Conservation (phyloP, 345 rosid species). For the Heritiera fomes region DNA sequence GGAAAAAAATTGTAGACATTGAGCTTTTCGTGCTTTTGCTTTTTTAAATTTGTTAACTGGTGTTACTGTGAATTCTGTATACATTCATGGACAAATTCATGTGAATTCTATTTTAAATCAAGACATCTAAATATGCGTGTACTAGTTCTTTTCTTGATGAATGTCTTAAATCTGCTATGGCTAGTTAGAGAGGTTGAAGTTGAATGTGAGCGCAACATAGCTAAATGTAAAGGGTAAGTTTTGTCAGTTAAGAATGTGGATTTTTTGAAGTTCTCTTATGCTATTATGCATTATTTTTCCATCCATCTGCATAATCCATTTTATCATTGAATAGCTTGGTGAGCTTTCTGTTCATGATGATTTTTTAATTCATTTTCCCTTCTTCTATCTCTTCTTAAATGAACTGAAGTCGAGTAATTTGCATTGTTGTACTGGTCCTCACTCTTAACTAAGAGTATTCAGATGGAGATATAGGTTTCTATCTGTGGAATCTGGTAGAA, state of each 20-base stretch:
- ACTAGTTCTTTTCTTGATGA: neutral
- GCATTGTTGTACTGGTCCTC: neutral
- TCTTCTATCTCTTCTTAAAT: neutral
- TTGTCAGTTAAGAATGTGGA: neutral
- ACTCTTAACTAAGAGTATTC: neutral
- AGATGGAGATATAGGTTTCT: neutral
- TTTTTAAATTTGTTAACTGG: neutral
- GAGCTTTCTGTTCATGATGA: neutral
- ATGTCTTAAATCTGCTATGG: neutral
- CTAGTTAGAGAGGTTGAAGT: conserved; percentile 9
- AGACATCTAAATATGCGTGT: neutral
- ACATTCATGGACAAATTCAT: neutral
- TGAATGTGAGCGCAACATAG: neutral
- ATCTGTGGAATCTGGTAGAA: neutral
- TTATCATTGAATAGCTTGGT: neutral
- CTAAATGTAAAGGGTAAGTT: neutral
- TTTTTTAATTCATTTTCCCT: neutral
- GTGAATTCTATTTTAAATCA: neutral
- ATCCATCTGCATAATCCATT: neutral
- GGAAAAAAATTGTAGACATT: neutral
- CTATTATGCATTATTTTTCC: neutral
- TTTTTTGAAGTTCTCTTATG: conserved; percentile 3
- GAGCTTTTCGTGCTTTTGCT: neutral
- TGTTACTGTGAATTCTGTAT: neutral
- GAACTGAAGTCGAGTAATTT: neutral